Evolutionary conservation across 306 rosid species (phyloP).

Genomic region (Vigna angularis): DNA sequence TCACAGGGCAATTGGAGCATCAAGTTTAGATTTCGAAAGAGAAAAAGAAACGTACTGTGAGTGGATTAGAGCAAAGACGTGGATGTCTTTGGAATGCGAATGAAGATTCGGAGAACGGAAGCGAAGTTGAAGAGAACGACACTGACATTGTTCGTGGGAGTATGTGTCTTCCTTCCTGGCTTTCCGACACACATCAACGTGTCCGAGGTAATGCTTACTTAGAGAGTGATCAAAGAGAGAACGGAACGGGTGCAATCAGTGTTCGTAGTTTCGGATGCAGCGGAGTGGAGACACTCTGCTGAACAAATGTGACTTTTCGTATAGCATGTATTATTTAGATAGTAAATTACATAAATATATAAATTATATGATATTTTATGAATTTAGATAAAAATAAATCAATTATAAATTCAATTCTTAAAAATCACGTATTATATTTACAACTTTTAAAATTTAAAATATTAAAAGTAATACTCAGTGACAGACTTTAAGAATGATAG

Average conservation of each 20-base stretch:
- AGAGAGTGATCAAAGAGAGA: background rate
- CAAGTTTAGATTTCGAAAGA: background rate
- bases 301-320: background rate
- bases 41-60: conserved; percentile 41
- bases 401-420: background rate
- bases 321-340: no score
- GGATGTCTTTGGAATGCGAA: conserved; percentile 40
- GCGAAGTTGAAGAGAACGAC: conserved; percentile 49
- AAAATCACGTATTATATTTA: no score
- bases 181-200: conserved; percentile 21
- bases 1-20: background rate
- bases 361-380: no score
- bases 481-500: no score
- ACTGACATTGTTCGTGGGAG: conserved; percentile 42
- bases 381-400: no score
- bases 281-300: background rate
- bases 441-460: no score
- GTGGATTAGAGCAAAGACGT: conserved; percentile 43
- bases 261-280: conserved; percentile 28
- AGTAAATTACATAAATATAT: no score
- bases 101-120: conserved; percentile 46
- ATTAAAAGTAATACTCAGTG: no score
- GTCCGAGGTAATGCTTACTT: background rate
- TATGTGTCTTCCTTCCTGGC: background rate
- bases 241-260: conserved; percentile 33